Evolutionary conservation across 371 early-diverging fungal species (phyloP), one percentile per base, ranked within the genome.

Genomic region (Mortierella sp.): DNA sequence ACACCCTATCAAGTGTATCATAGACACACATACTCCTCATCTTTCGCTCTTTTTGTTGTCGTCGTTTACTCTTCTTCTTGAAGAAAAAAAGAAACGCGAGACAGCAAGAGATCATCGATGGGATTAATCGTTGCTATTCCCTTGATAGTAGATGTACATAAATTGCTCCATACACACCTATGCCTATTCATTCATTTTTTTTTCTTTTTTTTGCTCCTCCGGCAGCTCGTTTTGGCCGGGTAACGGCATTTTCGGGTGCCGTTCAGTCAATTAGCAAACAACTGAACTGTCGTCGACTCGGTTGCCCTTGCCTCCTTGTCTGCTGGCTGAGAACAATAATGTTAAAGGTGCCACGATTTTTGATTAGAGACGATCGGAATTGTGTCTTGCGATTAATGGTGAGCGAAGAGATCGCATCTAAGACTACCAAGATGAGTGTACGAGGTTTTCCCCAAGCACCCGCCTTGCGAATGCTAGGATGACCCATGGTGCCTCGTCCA

Each of bases 191-290:
- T 3, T 61, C 7, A 34, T 9, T 34, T 58, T 22, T 61, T 31
- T 2, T 5, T 24, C 29, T 29, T 53, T 58, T 52, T 26, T 58
- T 34, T 58, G 0, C 19, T 34, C 22, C 22, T 8, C 7, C 34
- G 34, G 9, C 37, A 2, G 61, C 61, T 8, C 19, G 16, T 22
- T 61, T 37, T 37, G 22, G 22, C 61, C 22, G 61, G 19, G 61
- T 37, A 34, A 19, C 61, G 10, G 19, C 61, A 37, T 61, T 61
- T 55, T 61, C 61, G 61, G 61, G 39, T 11, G 61, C 61, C 61
- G 61, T 61, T 61, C 34, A 6, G 61, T 61, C 34, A 2, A 50
- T n/a, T 50, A n/a, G 7, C 10, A n/a, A n/a, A 50, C 50, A 8
- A 50, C 9, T 24, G 19, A 61, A 19, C 5, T 34, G 8, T n/a